A percentile compares a stretch with the other conserved stretches of the same genome.
Conservation (phyloP, 306 rosid genomes). For the Quercus robur region DNA sequence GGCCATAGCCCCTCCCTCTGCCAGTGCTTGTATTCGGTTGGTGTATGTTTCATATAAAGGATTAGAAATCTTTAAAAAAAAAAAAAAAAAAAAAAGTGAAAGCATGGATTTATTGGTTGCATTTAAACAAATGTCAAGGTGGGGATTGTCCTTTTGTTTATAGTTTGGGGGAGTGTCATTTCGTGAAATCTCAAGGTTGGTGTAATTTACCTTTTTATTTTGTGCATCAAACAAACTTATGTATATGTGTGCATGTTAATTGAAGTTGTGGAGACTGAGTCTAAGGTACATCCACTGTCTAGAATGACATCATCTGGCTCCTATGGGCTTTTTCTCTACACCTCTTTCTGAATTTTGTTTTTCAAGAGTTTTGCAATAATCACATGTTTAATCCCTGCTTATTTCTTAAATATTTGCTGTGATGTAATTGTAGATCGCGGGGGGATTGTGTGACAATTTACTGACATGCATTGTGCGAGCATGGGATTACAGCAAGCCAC, state of each 20-base stretch:
- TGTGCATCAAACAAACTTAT: not conserved
- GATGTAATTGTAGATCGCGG: constrained; percentile 51
- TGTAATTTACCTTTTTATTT: no score
- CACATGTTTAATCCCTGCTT: not conserved
- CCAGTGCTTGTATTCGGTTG: no score
- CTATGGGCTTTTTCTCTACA: not conserved
- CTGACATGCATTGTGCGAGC: constrained; percentile 76
- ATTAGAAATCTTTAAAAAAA: no score
- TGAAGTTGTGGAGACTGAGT: not conserved
- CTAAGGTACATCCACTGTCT: not conserved
- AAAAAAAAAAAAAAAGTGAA: not conserved
- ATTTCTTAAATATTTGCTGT: constrained; percentile 8
- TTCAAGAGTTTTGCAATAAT: not conserved
- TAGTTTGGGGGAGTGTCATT: no score
- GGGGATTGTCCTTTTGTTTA: no score
- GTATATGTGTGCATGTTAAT: not conserved
- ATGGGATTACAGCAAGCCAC: constrained; percentile 79
- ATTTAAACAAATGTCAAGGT: no score
- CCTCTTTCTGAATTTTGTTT: not conserved
- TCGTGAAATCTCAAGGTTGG: no score
- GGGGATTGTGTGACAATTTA: constrained; percentile 78
- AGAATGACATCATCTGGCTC: no score
- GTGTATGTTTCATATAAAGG: no score
- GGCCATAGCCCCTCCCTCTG: no score
- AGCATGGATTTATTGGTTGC: no score